Base-by-base conservation (phyloP, 768 basidiomycete species). In the Lactifluus hygrophoroides region DNA sequence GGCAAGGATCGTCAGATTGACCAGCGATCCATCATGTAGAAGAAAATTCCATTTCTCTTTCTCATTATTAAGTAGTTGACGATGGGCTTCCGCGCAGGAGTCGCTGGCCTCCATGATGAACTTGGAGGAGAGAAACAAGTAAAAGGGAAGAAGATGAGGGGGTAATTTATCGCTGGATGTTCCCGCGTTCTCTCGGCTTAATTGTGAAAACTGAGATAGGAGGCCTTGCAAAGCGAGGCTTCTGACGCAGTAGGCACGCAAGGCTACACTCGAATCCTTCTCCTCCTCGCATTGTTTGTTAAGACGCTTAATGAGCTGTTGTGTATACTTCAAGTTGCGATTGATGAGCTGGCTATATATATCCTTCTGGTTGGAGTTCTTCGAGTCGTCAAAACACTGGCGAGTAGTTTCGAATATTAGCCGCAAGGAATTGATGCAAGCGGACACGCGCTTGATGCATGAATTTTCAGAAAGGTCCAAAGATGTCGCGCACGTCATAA, bases 401-500 rank as follows among this genome's bases (percentile, higher is more conserved):
- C 11, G 14, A 11, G 30, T 42, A 6, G 27, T 17, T 54, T 42
- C 10, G 40, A 54, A 58, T 37, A 58, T 54, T 13, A 25, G 38
- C 38, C 46, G 46, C 8, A 54, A 38, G 23, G 52, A 47, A 19
- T 58, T 19, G 46, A 58, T n/a, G 9, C 46, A 58, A 8, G 30
- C 32, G 9, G 17, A 34, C 38, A 54, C 51, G 10, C 57, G 57
- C 10, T n/a, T 9, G 2, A 58, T 17, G 37, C 38, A 48, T 35
- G 30, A 38, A 5, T 49, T 46, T 19, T 49, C 51, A 1, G 51
- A 34, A 23, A 58, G 57, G 14, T 58, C 52, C 3, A 49, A 27
- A 0, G 57, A 54, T 8, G 47, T 58, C 9, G 25, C 46, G 25
- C 57, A 58, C 1, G 57, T 58, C 46, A 54, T 43, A n/a, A 58